A percentile compares a stretch with the other conserved stretches of the same genome.
Evolutionary conservation across 257 asterid genomes (phyloP).

Genomic region (Leonotis leonurus): DNA sequence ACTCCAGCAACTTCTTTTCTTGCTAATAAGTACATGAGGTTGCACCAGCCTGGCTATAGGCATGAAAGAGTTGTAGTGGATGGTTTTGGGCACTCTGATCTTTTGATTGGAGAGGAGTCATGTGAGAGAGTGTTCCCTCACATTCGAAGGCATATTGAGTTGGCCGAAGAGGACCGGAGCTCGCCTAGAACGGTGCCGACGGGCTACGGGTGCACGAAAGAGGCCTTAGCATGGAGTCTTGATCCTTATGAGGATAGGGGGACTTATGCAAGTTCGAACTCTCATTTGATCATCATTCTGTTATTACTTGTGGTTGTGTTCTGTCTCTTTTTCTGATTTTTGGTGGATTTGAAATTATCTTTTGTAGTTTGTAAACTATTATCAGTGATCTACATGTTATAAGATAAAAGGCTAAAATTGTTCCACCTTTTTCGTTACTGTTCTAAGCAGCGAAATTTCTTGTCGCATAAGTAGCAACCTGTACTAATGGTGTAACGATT

Average conservation of each 20-base stretch:
- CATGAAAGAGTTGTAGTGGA: conserved; percentile 44
- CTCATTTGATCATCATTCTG: background rate
- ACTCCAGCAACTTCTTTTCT: conserved; percentile 44
- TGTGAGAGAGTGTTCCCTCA: conserved; percentile 30
- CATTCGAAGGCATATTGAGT: conserved; percentile 27
- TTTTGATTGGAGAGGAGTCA: conserved; percentile 45
- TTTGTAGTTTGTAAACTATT: no score
- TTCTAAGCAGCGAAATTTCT: no score
- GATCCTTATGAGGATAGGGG: conserved; percentile 28
- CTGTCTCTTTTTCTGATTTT: background rate
- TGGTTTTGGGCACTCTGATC: conserved; percentile 55
- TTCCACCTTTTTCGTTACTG: no score
- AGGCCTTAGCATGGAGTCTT: conserved; percentile 35
- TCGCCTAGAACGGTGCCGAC: background rate
- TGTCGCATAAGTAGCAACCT: no score
- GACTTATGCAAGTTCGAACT: conserved; percentile 3
- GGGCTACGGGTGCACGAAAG: conserved; percentile 9
- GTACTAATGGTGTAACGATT: no score
- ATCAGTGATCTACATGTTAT: no score
- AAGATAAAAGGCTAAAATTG: no score
- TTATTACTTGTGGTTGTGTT: conserved; percentile 6
- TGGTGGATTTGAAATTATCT: no score
- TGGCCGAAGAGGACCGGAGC: conserved; percentile 29
- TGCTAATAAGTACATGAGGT: conserved; percentile 47
- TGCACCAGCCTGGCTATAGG: conserved; percentile 46